Evolutionary conservation across 495 filamentous ascomycete genomes (phyloP).

Genomic region (Trichoderma gamsii): DNA sequence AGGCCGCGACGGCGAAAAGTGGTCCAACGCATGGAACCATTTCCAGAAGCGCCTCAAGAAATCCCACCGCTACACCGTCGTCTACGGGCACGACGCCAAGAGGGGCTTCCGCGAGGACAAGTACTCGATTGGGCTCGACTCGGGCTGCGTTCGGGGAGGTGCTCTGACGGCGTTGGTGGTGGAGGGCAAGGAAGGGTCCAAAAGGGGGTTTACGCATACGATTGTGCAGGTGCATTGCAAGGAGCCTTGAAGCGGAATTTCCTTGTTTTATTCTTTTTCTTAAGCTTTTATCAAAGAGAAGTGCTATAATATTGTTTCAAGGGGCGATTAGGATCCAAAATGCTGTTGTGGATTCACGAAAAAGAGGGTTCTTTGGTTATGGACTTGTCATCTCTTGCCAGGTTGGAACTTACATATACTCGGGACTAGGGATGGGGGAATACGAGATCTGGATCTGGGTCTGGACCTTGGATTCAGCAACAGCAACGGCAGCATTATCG

Average conservation of each 20-base stretch:
- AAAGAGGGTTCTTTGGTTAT: no score
- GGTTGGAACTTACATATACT: no score
- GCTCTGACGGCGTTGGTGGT: slow-evolving; percentile 73
- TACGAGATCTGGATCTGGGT: no score
- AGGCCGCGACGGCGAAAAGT: slow-evolving; percentile 51
- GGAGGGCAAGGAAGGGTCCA: slow-evolving; percentile 29
- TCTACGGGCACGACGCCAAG: slow-evolving; percentile 86
- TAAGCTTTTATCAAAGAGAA: no score
- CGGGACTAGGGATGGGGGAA: no score
- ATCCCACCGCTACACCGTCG: slow-evolving; percentile 43
- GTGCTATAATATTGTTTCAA: no score
- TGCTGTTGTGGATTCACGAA: no score
- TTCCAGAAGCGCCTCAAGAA: slow-evolving; percentile 25
- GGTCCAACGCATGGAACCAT: slow-evolving; percentile 56
- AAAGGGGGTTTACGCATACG: slow-evolving; percentile 19
- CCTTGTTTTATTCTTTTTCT: neutral
- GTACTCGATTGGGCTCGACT: slow-evolving; percentile 82
- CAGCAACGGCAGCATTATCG: no score
- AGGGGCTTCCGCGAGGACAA: slow-evolving; percentile 57
- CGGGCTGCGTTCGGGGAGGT: slow-evolving; percentile 69
- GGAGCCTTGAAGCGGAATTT: neutral
- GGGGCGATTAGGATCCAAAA: no score
- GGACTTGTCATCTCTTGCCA: no score
- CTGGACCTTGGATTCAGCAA: no score
- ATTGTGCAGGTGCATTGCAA: slow-evolving; percentile 31